A percentile compares a stretch with the other conserved stretches of the same genome.
Conservation (phyloP, 78 protist species). For the Chrysochromulina parva region DNA sequence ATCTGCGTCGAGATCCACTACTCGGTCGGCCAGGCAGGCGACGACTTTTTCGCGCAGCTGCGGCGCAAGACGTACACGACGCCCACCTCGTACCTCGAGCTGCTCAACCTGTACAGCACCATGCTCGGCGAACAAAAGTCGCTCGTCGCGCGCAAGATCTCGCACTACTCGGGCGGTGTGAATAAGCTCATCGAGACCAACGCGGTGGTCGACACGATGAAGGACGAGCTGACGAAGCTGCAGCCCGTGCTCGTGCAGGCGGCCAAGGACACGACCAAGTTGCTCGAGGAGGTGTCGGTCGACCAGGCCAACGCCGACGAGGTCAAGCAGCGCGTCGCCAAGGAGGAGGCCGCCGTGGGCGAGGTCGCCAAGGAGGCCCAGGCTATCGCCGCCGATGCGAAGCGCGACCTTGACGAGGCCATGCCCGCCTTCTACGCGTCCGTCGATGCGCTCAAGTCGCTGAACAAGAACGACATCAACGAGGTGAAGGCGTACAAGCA, state of each 20-base stretch:
- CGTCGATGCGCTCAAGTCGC: constrained; percentile 57
- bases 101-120: constrained; percentile 46
- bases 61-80: constrained; percentile 45
- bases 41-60: constrained; percentile 28
- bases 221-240: constrained; percentile 54
- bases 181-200: constrained; percentile 59
- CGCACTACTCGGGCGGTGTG: constrained; percentile 68
- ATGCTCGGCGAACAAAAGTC: constrained; percentile 14
- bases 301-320: constrained; percentile 60
- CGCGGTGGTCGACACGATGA: constrained; percentile 64
- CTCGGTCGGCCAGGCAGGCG: not conserved
- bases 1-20: constrained; percentile 47
- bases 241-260: constrained; percentile 59
- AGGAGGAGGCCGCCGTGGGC: constrained; percentile 44
- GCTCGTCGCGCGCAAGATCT: not conserved
- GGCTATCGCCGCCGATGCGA: constrained; percentile 45
- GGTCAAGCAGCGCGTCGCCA: constrained; percentile 39
- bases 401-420: constrained; percentile 75
- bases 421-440: constrained; percentile 73
- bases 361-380: constrained; percentile 38
- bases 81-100: constrained; percentile 25
- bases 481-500: constrained; percentile 65
- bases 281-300: constrained; percentile 50
- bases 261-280: constrained; percentile 49
- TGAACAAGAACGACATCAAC: constrained; percentile 55